Conservation (phyloP, 2,329 filamentous ascomycete species). For the Coniosporium tulheliwenetii region DNA sequence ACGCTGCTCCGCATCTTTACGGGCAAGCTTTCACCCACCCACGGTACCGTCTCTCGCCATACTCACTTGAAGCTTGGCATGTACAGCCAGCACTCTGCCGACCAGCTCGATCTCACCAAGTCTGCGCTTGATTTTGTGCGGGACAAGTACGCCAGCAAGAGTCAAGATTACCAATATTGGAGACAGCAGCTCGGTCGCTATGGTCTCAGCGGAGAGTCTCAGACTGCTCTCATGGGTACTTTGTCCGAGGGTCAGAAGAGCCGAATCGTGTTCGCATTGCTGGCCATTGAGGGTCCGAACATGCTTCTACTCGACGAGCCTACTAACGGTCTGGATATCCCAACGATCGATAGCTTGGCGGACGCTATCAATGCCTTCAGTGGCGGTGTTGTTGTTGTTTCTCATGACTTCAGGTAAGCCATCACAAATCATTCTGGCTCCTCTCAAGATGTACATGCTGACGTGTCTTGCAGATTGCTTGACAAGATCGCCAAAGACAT, state of each 20-base stretch:
- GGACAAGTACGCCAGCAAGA: constrained; percentile 79
- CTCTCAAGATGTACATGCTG: constrained; percentile 11
- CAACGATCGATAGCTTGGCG: constrained; percentile 91
- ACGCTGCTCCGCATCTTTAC: constrained; percentile 94
- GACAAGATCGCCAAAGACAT: constrained; percentile 99
- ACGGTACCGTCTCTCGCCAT: constrained; percentile 72
- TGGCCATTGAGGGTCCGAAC: constrained; percentile 92
- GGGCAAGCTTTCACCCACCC: constrained; percentile 75
- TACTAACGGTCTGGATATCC: constrained; percentile 98
- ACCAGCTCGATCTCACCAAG: constrained; percentile 97
- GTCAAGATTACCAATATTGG: constrained; percentile 99
- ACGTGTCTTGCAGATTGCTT: constrained; percentile 51
- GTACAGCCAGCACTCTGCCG: constrained; percentile 96
- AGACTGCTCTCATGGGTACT: constrained; percentile 96
- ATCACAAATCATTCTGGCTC: background rate
- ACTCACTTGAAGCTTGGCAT: constrained; percentile 97
- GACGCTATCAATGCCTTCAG: constrained; percentile 95
- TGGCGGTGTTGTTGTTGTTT: constrained; percentile 94
- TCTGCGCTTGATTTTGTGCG: constrained; percentile 94
- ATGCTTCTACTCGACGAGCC: constrained; percentile 97
- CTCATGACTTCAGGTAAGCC: constrained; percentile 91
- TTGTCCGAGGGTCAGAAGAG: constrained; percentile 96
- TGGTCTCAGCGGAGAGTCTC: constrained; percentile 79
- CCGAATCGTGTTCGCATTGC: constrained; percentile 90
- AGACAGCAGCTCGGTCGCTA: constrained; percentile 92